Base-by-base conservation (phyloP, 495 filamentous ascomycete species). In the Podospora fimiseda region DNA sequence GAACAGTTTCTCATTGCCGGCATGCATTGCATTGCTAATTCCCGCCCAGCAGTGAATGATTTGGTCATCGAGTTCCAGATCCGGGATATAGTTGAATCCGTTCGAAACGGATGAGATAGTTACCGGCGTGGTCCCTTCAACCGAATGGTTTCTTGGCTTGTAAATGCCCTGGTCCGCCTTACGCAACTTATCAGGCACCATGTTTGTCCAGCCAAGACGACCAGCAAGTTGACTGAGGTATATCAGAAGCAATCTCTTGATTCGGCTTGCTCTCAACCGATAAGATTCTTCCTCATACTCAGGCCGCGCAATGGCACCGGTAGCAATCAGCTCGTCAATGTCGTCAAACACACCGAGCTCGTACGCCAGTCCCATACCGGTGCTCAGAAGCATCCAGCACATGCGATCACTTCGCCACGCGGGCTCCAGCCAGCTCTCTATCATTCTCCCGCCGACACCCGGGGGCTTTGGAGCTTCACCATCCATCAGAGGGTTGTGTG, bases 371-470 rank as follows among this genome's bases (percentile, higher is more conserved):
- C 90, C 84, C 71, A 93, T 83, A 4, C 89, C 90, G 24, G 88
- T 93, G 52, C 90, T 93, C 43, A 98, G 78, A 13, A 98, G 67
- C 89, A 96, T 97, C 94, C 93, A 96, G 58, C 89, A 95, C 90
- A 98, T 95, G 38, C 91, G 86, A 56, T 98, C 93, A 54, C 89
- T 95, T 56, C 92, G 75, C 88, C 90, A 91, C n/a, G 89, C 90
- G 14, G 93, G 93, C 65, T 97, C 93, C 24, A 95, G 80, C 88
- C 93, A 97, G 63, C 89, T 90, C 61, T 90, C 89, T 48, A 96
- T 92, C 20, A 87, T 82, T 67, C 80, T 80, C 8, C 83, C 84
- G 7, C 82, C 80, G 9, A 84, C 75, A 18, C 69, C 71, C n/a
- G 74, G 64, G 9, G 68, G 63, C 41, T 67, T 67, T 38, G 68